Percentiles rank a stretch among this genome's conserved stretches.
phyloP scores from a whole-genome alignment of 768 basidiomycete species.

The Suillus subluteus region DNA sequence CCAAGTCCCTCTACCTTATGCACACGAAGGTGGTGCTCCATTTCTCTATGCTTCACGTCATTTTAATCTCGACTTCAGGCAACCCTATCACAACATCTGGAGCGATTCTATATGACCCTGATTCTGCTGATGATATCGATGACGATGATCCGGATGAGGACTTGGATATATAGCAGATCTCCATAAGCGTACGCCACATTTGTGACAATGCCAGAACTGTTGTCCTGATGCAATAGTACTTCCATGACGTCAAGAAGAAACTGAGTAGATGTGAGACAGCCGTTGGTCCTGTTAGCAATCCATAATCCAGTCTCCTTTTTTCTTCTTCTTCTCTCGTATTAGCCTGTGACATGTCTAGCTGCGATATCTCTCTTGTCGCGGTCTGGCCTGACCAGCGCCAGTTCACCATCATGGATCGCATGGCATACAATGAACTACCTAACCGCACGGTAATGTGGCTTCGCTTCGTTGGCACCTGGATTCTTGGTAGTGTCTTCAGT shows the following conservation, averaged over 20 bases:
- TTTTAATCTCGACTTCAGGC: conserved; percentile 31
- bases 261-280: conserved; percentile 1
- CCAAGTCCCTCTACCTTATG: conserved; percentile 88
- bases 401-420: not conserved
- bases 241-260: conserved; percentile 3
- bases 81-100: conserved; percentile 34
- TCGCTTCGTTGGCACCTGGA: conserved; percentile 4
- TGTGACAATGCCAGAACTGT: not conserved
- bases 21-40: conserved; percentile 69
- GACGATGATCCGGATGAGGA: conserved; percentile 98
- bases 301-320: not conserved
- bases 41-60: conserved; percentile 9
- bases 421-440: conserved; percentile 1
- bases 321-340: no score
- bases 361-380: conserved; percentile 11
- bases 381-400: conserved; percentile 9
- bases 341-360: not conserved
- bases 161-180: conserved; percentile 65
- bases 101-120: conserved; percentile 86
- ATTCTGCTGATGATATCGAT: conserved; percentile 92
- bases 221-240: not conserved
- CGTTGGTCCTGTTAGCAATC: not conserved
- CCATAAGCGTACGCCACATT: not conserved
- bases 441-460: not conserved
- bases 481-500: conserved; percentile 5